These are phyloP conservation scores for Hippophae tibetana DNA, from an alignment of 306 rosid genomes.

Conservation along the genomic window DNA sequence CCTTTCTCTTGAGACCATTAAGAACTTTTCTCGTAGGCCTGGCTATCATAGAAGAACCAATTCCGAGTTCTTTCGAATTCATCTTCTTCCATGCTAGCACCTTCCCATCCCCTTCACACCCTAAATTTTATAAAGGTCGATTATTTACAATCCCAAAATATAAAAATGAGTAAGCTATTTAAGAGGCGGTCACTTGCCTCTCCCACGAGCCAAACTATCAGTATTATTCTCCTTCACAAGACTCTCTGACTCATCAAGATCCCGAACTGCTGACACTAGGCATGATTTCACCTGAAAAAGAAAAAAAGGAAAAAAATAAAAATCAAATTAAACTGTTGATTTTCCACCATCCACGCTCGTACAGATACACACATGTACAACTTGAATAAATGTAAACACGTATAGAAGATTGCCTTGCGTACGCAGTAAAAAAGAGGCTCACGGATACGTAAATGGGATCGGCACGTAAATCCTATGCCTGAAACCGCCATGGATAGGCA, in stretches of 20 bases:
- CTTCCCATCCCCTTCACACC: slow-evolving; percentile 27
- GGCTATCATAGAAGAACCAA: slow-evolving; percentile 54
- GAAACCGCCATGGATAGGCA: slow-evolving; percentile 34
- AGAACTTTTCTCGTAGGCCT: slow-evolving; percentile 60
- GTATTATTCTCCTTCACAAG: slow-evolving; percentile 3
- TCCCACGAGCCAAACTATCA: slow-evolving; percentile 17
- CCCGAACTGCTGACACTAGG: slow-evolving; percentile 28
- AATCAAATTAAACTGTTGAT: neutral
- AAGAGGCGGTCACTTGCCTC: slow-evolving; percentile 32
- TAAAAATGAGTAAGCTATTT: neutral
- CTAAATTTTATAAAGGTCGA: neutral
- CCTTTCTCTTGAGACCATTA: slow-evolving; percentile 47
- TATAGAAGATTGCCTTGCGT: slow-evolving; percentile 24
- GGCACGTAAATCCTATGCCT: slow-evolving; percentile 26
- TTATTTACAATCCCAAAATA: slow-evolving; percentile 8
- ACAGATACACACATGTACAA: neutral
- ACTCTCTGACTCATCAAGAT: slow-evolving; percentile 32
- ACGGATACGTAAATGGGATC: slow-evolving; percentile 28
- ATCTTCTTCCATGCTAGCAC: slow-evolving; percentile 49
- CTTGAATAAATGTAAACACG: neutral
- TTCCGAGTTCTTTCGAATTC: slow-evolving; percentile 67
- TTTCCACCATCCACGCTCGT: neutral
- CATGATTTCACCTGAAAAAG: slow-evolving; percentile 31
- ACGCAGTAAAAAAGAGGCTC: slow-evolving; percentile 31
- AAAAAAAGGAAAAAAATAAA: neutral